These are phyloP conservation scores for Aspergillus neotritici DNA, from an alignment of 2,329 filamentous ascomycete species.

Conservation along the genomic window DNA sequence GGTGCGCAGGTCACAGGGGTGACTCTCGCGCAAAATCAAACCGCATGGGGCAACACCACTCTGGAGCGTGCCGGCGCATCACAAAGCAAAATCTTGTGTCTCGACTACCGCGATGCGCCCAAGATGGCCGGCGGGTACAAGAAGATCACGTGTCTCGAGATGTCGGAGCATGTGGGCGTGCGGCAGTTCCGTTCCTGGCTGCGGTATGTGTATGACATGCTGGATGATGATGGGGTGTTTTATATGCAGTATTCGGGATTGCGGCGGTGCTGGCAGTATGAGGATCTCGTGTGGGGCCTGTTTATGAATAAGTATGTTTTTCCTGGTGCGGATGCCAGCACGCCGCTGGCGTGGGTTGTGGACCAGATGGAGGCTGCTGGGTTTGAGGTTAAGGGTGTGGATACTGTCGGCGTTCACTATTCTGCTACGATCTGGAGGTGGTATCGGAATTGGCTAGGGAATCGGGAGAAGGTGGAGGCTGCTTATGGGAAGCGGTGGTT, in stretches of 20 bases:
- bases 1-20: conserved; percentile 64
- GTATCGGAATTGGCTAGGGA: conserved; percentile 91
- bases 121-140: conserved; percentile 60
- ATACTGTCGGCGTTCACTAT: conserved; percentile 87
- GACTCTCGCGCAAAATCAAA: conserved; percentile 83
- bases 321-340: conserved; percentile 84
- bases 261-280: conserved; percentile 82
- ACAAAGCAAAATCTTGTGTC: conserved; percentile 80
- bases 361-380: conserved; percentile 71
- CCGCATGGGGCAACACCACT: conserved; percentile 80
- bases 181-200: conserved; percentile 71
- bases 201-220: conserved; percentile 77
- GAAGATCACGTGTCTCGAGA: conserved; percentile 88
- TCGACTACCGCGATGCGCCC: conserved; percentile 88
- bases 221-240: conserved; percentile 82
- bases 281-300: conserved; percentile 86
- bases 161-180: conserved; percentile 90
- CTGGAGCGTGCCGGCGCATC: conserved; percentile 71
- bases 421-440: conserved; percentile 86
- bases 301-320: conserved; percentile 98
- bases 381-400: conserved; percentile 75
- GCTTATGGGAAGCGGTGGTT: conserved; percentile 88
- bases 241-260: conserved; percentile 85
- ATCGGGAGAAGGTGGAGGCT: conserved; percentile 73
- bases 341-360: conserved; percentile 73